These are phyloP conservation scores for Penicillium sclerotiorum DNA, from an alignment of 2,329 filamentous ascomycete genomes.

Conservation along the genomic window DNA sequence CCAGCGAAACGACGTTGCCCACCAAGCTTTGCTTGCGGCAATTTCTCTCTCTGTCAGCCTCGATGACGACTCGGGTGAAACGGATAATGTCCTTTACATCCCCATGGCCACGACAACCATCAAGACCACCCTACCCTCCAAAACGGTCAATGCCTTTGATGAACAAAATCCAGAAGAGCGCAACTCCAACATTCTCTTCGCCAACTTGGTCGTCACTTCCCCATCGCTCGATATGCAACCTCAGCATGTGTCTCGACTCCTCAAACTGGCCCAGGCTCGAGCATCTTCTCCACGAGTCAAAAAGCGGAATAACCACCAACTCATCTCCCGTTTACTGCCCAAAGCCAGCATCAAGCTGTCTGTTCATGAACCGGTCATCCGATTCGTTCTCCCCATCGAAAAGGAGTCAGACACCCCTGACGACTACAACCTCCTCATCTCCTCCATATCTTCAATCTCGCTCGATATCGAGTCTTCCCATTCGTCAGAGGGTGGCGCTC, in stretches of 20 bases:
- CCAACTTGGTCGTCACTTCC: slow-evolving; percentile 93
- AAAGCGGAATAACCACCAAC: slow-evolving; percentile 57
- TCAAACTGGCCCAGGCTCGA: slow-evolving; percentile 70
- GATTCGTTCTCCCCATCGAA: slow-evolving; percentile 83
- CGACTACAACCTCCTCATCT: slow-evolving; percentile 94
- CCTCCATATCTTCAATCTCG: slow-evolving; percentile 89
- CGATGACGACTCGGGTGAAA: slow-evolving; percentile 83
- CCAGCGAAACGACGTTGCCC: slow-evolving; percentile 84
- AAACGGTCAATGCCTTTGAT: slow-evolving; percentile 79
- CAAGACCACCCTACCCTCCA: slow-evolving; percentile 90
- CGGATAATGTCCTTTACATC: slow-evolving; percentile 86
- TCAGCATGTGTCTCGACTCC: slow-evolving; percentile 81
- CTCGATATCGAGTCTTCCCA: slow-evolving; percentile 96
- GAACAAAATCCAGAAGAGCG: slow-evolving; percentile 74
- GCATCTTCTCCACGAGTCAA: slow-evolving; percentile 44
- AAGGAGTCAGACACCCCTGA: slow-evolving; percentile 62
- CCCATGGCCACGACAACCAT: slow-evolving; percentile 97
- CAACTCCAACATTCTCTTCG: slow-evolving; percentile 94
- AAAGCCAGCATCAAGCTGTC: slow-evolving; percentile 95
- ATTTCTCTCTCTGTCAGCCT: slow-evolving; percentile 90
- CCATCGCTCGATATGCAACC: slow-evolving; percentile 92
- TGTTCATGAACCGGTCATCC: slow-evolving; percentile 91
- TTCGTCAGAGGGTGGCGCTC: slow-evolving; percentile 76
- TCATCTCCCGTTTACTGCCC: slow-evolving; percentile 88
- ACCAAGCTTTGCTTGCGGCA: slow-evolving; percentile 89